These are phyloP conservation scores for Taphrina betulina DNA, from an alignment of 1,139 yeast genomes.

Conservation along the genomic window DNA sequence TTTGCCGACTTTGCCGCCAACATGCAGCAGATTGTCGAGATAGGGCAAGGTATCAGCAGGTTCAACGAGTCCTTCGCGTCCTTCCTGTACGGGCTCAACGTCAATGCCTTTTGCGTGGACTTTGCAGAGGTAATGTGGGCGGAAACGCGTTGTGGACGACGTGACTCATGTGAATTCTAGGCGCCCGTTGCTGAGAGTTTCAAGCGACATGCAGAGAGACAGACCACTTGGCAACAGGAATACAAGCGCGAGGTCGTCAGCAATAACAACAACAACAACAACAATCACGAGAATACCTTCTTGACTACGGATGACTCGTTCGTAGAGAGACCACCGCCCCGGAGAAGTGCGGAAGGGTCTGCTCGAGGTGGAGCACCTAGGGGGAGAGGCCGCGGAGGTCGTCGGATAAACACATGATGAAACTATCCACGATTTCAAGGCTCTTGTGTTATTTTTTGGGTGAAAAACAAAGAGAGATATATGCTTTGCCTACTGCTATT, in stretches of 20 bases:
- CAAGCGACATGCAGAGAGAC: constrained; percentile 28
- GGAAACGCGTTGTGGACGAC: neutral
- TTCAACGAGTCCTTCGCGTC: constrained; percentile 67
- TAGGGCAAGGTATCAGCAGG: constrained; percentile 54
- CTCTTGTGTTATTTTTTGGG: too few relatives aligned
- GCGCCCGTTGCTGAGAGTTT: constrained; percentile 35
- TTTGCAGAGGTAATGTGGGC: constrained; percentile 48
- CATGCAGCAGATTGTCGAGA: constrained; percentile 51
- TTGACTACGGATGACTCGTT: constrained; percentile 36
- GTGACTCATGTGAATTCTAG: neutral
- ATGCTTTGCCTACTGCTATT: too few relatives aligned
- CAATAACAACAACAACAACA: too few relatives aligned
- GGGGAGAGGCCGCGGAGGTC: constrained; percentile 23
- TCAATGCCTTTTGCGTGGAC: constrained; percentile 71
- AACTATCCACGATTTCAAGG: neutral
- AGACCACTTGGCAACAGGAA: constrained; percentile 21
- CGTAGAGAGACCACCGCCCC: constrained; percentile 35
- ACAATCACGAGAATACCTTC: constrained; percentile 33
- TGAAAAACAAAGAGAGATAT: too few relatives aligned
- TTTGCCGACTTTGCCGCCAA: constrained; percentile 57
- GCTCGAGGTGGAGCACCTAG: constrained; percentile 15
- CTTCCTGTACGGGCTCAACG: constrained; percentile 61
- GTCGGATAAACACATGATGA: constrained; percentile 2
- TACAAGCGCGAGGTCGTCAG: neutral
- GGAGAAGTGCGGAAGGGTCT: constrained; percentile 7